A percentile compares a stretch with the other conserved stretches of the same genome.
These are phyloP conservation scores for Podosphaera xanthii DNA, from an alignment of 2,329 filamentous ascomycete species.

Conservation along the genomic window DNA sequence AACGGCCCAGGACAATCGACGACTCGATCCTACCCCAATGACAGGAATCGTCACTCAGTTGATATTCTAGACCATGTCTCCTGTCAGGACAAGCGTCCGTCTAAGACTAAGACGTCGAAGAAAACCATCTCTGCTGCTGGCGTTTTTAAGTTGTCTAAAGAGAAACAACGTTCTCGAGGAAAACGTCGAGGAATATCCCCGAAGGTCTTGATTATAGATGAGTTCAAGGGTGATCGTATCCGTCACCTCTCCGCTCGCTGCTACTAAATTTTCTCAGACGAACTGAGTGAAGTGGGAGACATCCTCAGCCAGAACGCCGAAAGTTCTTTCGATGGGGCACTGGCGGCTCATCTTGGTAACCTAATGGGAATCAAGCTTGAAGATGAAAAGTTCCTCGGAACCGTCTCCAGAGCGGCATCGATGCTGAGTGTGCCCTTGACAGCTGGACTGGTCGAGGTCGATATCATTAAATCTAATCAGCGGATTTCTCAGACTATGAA, in stretches of 20 bases:
- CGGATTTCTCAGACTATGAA: constrained; percentile 4
- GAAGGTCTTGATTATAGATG: constrained; percentile 4
- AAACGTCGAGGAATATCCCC: constrained; percentile 5
- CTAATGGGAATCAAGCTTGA: constrained; percentile 1
- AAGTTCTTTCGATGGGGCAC: constrained; percentile 6
- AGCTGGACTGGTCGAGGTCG: constrained; percentile 8
- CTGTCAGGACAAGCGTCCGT: not conserved
- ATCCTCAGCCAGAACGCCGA: constrained; percentile 2
- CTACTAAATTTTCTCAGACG: constrained; percentile 5
- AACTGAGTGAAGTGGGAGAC: not conserved
- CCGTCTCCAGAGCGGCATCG: not conserved
- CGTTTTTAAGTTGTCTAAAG: constrained; percentile 8
- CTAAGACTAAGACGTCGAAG: not conserved
- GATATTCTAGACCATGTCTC: not conserved
- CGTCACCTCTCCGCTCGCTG: not conserved
- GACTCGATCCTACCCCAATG: not conserved
- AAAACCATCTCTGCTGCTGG: constrained; percentile 7
- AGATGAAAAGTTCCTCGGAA: constrained; percentile 7
- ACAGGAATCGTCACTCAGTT: not conserved
- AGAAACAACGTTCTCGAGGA: constrained; percentile 3
- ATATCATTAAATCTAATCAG: constrained; percentile 6
- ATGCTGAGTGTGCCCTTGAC: constrained; percentile 7
- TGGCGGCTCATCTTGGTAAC: constrained; percentile 4
- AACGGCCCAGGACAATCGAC: too few relatives aligned
- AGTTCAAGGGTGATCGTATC: constrained; percentile 4